A percentile compares a stretch with the other conserved stretches of the same genome.
phyloP scores from a whole-genome alignment of 179 eudicot genomes.

The Silene coronaria region DNA sequence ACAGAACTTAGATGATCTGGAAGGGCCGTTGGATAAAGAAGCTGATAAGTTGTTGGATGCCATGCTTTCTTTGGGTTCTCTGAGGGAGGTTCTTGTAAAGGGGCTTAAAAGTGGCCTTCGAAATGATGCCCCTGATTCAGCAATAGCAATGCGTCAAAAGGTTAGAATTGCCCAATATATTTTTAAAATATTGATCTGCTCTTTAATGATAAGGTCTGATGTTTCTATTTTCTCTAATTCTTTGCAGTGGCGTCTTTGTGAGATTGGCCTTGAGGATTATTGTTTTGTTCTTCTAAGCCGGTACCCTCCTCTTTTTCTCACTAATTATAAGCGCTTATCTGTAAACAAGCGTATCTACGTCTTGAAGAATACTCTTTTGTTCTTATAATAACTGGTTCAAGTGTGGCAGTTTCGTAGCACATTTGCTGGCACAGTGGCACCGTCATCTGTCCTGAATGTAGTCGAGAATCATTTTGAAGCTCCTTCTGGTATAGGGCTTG shows the following conservation, averaged over 20 bases:
- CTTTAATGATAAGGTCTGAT: slow-evolving; percentile 9
- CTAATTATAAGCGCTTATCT: background rate
- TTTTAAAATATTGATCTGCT: background rate
- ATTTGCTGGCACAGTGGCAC: slow-evolving; percentile 4
- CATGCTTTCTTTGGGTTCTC: slow-evolving; percentile 49
- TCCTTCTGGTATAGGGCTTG: slow-evolving; percentile 3
- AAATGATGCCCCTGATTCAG: slow-evolving; percentile 88
- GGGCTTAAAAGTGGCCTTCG: slow-evolving; percentile 95
- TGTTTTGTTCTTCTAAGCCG: slow-evolving; percentile 91
- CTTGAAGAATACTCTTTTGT: background rate
- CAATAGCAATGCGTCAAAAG: slow-evolving; percentile 99
- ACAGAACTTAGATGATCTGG: slow-evolving; percentile 59
- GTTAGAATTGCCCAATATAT: slow-evolving; percentile 23
- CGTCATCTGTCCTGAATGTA: background rate
- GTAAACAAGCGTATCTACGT: background rate
- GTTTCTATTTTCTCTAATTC: slow-evolving; percentile 6
- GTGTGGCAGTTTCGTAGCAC: background rate
- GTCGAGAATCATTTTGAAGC: background rate
- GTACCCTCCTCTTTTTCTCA: slow-evolving; percentile 35
- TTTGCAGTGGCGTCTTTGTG: slow-evolving; percentile 94
- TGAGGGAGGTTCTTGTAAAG: slow-evolving; percentile 60
- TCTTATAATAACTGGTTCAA: background rate
- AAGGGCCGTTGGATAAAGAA: slow-evolving; percentile 34
- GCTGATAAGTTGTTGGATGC: slow-evolving; percentile 47
- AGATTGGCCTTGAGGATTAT: slow-evolving; percentile 96